Evolutionary conservation across 2,329 filamentous ascomycete species (phyloP), one percentile per base, ranked within the genome.

Genomic region (Aspergillus nomiae): DNA sequence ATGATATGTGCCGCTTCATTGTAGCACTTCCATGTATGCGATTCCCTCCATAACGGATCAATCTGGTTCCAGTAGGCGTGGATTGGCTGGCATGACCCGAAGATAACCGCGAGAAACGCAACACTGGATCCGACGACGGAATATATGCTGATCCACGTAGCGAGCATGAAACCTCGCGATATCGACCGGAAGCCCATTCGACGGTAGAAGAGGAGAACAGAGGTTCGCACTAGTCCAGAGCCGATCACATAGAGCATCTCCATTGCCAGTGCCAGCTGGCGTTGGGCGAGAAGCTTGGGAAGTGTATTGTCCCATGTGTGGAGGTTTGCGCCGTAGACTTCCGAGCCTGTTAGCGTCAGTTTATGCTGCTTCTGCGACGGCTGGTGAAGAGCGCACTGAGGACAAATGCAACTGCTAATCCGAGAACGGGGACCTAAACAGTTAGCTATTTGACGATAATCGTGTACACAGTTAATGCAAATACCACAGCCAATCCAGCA

Each of bases 261-360:
- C 38, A 43, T 26, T 1, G 43, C 38, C 21, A 58, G 41, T 14
- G 60, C 60, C 1, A 62, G 7, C 14, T 63, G 57, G 11, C 62
- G 62, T 21, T 60, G 53, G 3, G 30, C 32, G 30, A 63, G 21
- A 1, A 63, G 58, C 3, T 24, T 21, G 8, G 62, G 28, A 0
- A 63, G 36, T 2, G 28, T 26, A 41, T 55, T 61, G 58, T 63
- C 62, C 62, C 62, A 63, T 4, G 48, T 46, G 41, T 63, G 62
- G 26, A 61, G 38, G 24, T 58, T 63, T 41, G 56, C 54, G 45
- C 62, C 38, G 32, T 60, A 51, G 19, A 55, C 45, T 3, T 46
- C 61, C 45, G 26, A 38, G 34, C 28, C 51, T 56, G 8, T 6
- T 1, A 1, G 1, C 12, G 38, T 55, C 16, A 41, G 28, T 2